phyloP scores from a whole-genome alignment of 208 protist species.

The Herpetomonas tarakana region DNA sequence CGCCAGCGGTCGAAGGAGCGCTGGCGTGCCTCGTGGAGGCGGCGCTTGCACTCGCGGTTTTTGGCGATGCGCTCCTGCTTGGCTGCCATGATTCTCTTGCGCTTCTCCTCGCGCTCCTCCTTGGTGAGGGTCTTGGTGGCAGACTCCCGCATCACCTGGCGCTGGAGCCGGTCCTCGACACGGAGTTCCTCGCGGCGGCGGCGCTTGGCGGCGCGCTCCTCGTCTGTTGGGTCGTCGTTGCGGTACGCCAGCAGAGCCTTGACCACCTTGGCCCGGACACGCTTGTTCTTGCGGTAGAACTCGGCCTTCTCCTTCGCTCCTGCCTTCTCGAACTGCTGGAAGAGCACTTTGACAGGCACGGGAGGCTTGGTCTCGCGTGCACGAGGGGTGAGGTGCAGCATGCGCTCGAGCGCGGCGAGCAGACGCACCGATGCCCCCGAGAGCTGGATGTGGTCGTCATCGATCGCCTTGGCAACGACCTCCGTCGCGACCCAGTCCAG shows the following conservation, averaged over 20 bases:
- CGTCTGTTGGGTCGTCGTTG: constrained; percentile 72
- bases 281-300: constrained; percentile 56
- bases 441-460: constrained; percentile 69
- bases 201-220: constrained; percentile 63
- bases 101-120: constrained; percentile 81
- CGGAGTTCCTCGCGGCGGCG: constrained; percentile 65
- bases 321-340: constrained; percentile 60
- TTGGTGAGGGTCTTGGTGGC: constrained; percentile 55
- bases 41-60: constrained; percentile 80
- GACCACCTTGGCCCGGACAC: constrained; percentile 60
- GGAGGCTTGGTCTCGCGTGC: constrained; percentile 77
- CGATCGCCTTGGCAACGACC: constrained; percentile 49
- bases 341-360: constrained; percentile 74
- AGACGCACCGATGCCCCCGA: constrained; percentile 71
- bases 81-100: constrained; percentile 68
- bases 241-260: constrained; percentile 76
- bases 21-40: constrained; percentile 62
- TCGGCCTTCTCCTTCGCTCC: constrained; percentile 51
- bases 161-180: constrained; percentile 79
- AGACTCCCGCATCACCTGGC: constrained; percentile 56
- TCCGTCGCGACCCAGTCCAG: constrained; percentile 42
- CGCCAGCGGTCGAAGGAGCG: constrained; percentile 82
- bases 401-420: constrained; percentile 56
- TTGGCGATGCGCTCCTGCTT: constrained; percentile 89
- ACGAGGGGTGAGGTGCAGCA: constrained; percentile 60